phyloP scores from a whole-genome alignment of 2,329 filamentous ascomycete genomes.

The Scopulariopsis brevicaulis region DNA sequence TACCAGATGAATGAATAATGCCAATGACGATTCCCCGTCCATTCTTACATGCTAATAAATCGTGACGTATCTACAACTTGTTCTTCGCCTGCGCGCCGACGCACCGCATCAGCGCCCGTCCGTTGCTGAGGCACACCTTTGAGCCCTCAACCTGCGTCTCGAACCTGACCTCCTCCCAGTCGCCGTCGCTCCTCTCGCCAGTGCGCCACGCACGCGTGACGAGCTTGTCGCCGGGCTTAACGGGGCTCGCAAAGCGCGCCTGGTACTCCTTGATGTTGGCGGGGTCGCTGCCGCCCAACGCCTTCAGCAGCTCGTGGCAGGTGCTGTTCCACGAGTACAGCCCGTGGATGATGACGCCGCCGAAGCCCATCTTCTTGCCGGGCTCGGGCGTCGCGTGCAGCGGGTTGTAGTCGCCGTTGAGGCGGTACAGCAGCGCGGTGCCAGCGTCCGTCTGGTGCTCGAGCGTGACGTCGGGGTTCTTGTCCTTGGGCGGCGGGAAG shows the following conservation, averaged over 20 bases:
- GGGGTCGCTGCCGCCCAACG: slow-evolving; percentile 65
- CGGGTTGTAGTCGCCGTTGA: slow-evolving; percentile 93
- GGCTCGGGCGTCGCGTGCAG: slow-evolving; percentile 81
- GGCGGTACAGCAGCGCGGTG: slow-evolving; percentile 66
- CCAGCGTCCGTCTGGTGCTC: slow-evolving; percentile 60
- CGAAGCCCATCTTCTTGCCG: slow-evolving; percentile 82
- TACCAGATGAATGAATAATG: neutral
- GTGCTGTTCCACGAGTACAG: slow-evolving; percentile 79
- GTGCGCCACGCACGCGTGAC: slow-evolving; percentile 73
- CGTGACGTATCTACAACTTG: slow-evolving; percentile 25
- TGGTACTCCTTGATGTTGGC: slow-evolving; percentile 80
- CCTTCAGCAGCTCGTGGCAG: slow-evolving; percentile 60
- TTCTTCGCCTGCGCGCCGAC: slow-evolving; percentile 38
- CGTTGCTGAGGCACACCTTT: slow-evolving; percentile 81
- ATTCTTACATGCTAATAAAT: neutral
- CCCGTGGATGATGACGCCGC: slow-evolving; percentile 80
- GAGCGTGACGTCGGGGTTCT: slow-evolving; percentile 58
- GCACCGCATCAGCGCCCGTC: slow-evolving; percentile 65
- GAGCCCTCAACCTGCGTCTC: slow-evolving; percentile 65
- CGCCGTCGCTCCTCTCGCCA: slow-evolving; percentile 47
- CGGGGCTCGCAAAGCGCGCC: slow-evolving; percentile 76
- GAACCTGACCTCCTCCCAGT: slow-evolving; percentile 76
- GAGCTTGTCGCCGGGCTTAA: slow-evolving; percentile 73
- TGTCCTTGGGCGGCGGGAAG: slow-evolving; percentile 66
- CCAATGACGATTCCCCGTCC: neutral